Evolutionary conservation across 1,139 yeast genomes (phyloP), one percentile per base, ranked within the genome.

Genomic region (Saccharomyces hybrid): DNA sequence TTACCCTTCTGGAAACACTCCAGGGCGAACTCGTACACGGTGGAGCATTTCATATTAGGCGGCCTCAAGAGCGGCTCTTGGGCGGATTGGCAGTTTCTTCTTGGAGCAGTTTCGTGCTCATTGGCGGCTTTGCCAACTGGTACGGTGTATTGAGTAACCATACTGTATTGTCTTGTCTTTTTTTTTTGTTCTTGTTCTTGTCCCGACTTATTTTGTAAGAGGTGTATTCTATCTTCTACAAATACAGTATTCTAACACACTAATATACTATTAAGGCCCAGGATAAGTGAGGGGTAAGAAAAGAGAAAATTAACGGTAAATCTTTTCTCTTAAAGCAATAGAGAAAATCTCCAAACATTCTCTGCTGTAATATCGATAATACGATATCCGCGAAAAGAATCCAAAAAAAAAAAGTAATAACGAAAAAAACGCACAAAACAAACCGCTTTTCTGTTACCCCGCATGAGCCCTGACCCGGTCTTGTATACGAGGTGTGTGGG

Each of bases 21-120:
- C 56, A 78, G 73, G 58, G 87, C 73, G 62, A 78, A 83, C 62
- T 88, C 95, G 61, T 83, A 86, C 47, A 90, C 75, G 12, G 95
- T 88, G 56, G 77, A 75, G 57, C 86, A 82, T 55, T 79, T 79
- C 54, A 80, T 78, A 58, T 79, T 84, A 2, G 62, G 55, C 3
- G 95, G 95, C 67, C 82, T 79, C 12, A 68, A 71, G 12, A 83
- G 65, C 0, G 77, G 68, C 6, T 74, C 80, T 61, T 81, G 82
- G 55, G 82, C 82, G 51, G 79, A 73, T 57, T 78, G 75, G 66
- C 53, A 52, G 52, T 81, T 86, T 75, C 96, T 83, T 75, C 95
- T 83, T 61, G 96, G 96, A 4, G 96, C 96, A 34, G 96, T 87
- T 74, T 91, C 97, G 59, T 95, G 95, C 12, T 82, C 80, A 64